Percentiles rank a stretch among this genome's conserved stretches.
Conservation (phyloP, 257 asterid species). For the Petunia axillaris region DNA sequence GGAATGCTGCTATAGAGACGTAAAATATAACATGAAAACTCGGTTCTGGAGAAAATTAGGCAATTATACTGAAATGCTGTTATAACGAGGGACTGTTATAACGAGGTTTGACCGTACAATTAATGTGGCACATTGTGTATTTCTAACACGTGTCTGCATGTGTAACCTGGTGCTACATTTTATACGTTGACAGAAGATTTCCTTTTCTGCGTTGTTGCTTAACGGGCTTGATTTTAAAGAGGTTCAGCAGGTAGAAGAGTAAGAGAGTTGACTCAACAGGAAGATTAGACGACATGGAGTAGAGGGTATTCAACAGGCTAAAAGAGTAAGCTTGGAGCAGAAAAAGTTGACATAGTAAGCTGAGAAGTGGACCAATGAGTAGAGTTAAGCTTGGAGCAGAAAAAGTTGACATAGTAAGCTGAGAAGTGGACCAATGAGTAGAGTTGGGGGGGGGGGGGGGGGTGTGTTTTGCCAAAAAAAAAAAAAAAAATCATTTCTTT, state of each 20-base stretch:
- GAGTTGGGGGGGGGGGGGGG: not conserved
- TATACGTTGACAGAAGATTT: not conserved
- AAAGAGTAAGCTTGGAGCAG: too few relatives aligned
- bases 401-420: not conserved
- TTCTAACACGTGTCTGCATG: not conserved
- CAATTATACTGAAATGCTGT: too few relatives aligned
- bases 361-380: not conserved
- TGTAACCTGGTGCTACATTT: too few relatives aligned
- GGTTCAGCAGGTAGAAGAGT: not conserved
- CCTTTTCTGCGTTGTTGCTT: not conserved
- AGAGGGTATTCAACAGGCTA: too few relatives aligned
- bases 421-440: not conserved
- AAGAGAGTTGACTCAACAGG: not conserved
- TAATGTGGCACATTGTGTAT: not conserved
- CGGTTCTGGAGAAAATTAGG: too few relatives aligned
- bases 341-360: not conserved
- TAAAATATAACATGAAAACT: too few relatives aligned
- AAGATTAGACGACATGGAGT: too few relatives aligned
- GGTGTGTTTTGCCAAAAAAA: too few relatives aligned
- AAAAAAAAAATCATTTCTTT: too few relatives aligned
- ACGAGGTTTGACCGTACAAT: too few relatives aligned
- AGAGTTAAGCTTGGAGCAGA: not conserved
- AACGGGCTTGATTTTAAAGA: not conserved
- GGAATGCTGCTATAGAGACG: too few relatives aligned
- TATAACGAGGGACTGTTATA: too few relatives aligned